These are phyloP conservation scores for Nicotiana undulata DNA, from an alignment of 257 asterid species.

Conservation along the genomic window DNA sequence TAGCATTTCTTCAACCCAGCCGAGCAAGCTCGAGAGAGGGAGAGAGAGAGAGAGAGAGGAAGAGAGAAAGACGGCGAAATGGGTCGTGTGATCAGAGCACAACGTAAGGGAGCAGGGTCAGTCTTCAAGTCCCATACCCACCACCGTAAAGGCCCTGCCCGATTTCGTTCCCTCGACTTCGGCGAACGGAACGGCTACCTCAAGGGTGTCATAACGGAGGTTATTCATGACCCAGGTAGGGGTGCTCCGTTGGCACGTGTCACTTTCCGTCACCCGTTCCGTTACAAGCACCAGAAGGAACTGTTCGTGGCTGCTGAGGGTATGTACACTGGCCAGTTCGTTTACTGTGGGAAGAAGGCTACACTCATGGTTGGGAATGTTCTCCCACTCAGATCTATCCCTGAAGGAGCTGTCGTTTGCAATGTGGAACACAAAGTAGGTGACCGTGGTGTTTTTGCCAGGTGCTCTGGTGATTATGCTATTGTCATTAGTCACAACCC, in stretches of 20 bases:
- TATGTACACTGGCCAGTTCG: slow-evolving; percentile 59
- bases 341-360: slow-evolving; percentile 73
- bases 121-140: slow-evolving; percentile 73
- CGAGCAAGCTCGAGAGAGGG: neutral
- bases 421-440: slow-evolving; percentile 76
- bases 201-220: slow-evolving; percentile 59
- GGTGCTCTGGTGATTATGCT: slow-evolving; percentile 72
- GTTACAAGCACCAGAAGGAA: slow-evolving; percentile 75
- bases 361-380: slow-evolving; percentile 61
- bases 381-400: slow-evolving; percentile 59
- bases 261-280: slow-evolving; percentile 72
- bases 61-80: slow-evolving; percentile 11
- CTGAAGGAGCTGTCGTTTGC: slow-evolving; percentile 75
- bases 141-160: slow-evolving; percentile 76
- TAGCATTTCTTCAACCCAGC: neutral
- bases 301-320: slow-evolving; percentile 73
- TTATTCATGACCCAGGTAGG: slow-evolving; percentile 77
- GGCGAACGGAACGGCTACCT: slow-evolving; percentile 83
- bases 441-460: slow-evolving; percentile 65
- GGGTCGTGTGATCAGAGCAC: slow-evolving; percentile 75
- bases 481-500: slow-evolving; percentile 75
- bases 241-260: slow-evolving; percentile 73
- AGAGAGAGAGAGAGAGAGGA: neutral
- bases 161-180: slow-evolving; percentile 66
- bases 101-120: slow-evolving; percentile 79